Percentiles rank a stretch among this genome's conserved stretches.
These are phyloP conservation scores for Anethum foeniculum DNA, from an alignment of 140 eudicot species.

Conservation along the genomic window DNA sequence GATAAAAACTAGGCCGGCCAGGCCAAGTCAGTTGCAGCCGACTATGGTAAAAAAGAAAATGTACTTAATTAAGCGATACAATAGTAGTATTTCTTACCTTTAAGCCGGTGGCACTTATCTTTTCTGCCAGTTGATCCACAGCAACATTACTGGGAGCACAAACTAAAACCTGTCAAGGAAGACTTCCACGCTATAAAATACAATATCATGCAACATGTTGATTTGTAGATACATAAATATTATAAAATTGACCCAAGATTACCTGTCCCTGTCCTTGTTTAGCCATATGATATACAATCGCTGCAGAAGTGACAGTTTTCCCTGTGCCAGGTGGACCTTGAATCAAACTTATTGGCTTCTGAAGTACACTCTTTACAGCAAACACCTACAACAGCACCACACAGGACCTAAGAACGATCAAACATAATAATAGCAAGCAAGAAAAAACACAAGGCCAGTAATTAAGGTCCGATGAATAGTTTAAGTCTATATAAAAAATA, in stretches of 20 bases:
- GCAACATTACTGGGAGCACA: slow-evolving; percentile 99
- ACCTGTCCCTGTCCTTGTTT: slow-evolving; percentile 92
- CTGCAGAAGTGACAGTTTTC: slow-evolving; percentile 93
- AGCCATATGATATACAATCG: slow-evolving; percentile 96
- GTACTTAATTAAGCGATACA: background rate
- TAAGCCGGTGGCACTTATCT: slow-evolving; percentile 96
- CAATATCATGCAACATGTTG: background rate
- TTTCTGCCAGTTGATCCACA: slow-evolving; percentile 96
- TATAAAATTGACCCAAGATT: background rate
- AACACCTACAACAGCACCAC: slow-evolving; percentile 47
- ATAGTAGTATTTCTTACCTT: slow-evolving; percentile 42
- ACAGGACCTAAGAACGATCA: background rate
- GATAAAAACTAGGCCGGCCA: background rate
- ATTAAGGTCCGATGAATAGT: background rate
- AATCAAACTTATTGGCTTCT: slow-evolving; percentile 85
- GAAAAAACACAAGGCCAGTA: background rate
- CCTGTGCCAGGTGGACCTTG: slow-evolving; percentile 99
- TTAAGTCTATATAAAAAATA: background rate
- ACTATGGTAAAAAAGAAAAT: background rate
- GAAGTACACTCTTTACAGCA: slow-evolving; percentile 93
- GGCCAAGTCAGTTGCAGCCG: background rate
- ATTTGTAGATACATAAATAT: background rate
- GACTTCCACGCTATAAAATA: background rate
- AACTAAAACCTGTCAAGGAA: slow-evolving; percentile 65
- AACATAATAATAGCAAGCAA: background rate